These are phyloP conservation scores for Tetracentron sinense DNA, from an alignment of 164 flowering plant genomes.

Conservation along the genomic window DNA sequence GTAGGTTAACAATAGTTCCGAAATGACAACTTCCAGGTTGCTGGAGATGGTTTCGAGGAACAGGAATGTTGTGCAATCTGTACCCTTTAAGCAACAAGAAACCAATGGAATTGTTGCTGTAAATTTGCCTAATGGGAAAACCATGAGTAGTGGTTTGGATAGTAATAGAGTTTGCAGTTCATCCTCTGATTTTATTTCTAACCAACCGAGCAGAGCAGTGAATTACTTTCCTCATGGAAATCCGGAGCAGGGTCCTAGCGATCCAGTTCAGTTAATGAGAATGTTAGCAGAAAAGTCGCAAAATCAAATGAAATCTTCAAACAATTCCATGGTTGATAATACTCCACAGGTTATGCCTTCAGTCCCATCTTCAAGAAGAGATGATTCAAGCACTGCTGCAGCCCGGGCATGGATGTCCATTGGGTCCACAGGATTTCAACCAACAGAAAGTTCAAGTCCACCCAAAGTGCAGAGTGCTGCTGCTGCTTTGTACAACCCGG, in stretches of 20 bases:
- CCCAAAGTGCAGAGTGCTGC: slow-evolving; percentile 51
- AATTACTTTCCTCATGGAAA: slow-evolving; percentile 30
- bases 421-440: slow-evolving; percentile 50
- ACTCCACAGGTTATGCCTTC: slow-evolving; percentile 25
- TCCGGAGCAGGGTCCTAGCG: slow-evolving; percentile 52
- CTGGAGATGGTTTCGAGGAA: slow-evolving; percentile 32
- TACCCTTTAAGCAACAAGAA: slow-evolving; percentile 37
- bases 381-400: slow-evolving; percentile 55
- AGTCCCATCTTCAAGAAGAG: slow-evolving; percentile 42
- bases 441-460: slow-evolving; percentile 27
- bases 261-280: slow-evolving; percentile 73
- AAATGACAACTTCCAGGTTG: slow-evolving; percentile 30
- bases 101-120: slow-evolving; percentile 32
- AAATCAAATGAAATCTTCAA: slow-evolving; percentile 40
- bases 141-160: slow-evolving; percentile 20
- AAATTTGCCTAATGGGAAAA: slow-evolving; percentile 43
- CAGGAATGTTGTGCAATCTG: slow-evolving; percentile 27
- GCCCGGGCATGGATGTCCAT: slow-evolving; percentile 82
- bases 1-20: slow-evolving; percentile 30
- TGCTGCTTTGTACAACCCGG: slow-evolving; percentile 47
- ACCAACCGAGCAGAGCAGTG: slow-evolving; percentile 29
- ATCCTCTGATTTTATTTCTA: slow-evolving; percentile 25
- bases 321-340: slow-evolving; percentile 21
- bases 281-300: slow-evolving; percentile 49
- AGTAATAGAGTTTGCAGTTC: slow-evolving; percentile 18